A percentile compares a stretch with the other conserved stretches of the same genome.
These are phyloP conservation scores for Candida piceae DNA, from an alignment of 805 yeast species.

Conservation along the genomic window DNA sequence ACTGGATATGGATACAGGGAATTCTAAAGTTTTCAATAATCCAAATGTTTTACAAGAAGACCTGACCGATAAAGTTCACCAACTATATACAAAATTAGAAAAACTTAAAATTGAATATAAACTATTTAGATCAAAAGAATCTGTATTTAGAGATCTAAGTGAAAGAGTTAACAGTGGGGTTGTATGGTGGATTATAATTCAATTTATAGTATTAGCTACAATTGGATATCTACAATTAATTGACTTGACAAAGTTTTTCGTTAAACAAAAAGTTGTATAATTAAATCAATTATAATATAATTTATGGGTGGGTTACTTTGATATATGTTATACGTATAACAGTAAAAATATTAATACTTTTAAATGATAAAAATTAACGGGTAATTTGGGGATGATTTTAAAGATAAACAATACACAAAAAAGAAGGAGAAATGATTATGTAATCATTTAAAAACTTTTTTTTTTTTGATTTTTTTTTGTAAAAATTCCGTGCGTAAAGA, in stretches of 20 bases:
- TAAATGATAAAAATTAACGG: too few relatives aligned
- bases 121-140: conserved; percentile 64
- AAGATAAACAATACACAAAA: too few relatives aligned
- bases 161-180: conserved; percentile 73
- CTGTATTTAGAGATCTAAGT: conserved; percentile 67
- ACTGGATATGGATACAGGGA: conserved; percentile 68
- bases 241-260: conserved; percentile 76
- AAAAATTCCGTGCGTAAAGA: too few relatives aligned
- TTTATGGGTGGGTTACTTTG: too few relatives aligned
- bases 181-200: conserved; percentile 68
- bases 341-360: too few relatives aligned
- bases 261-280: conserved; percentile 79
- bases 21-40: conserved; percentile 53
- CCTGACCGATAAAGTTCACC: conserved; percentile 47
- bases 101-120: conserved; percentile 63
- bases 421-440: too few relatives aligned
- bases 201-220: conserved; percentile 57
- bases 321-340: too few relatives aligned
- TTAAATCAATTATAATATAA: not conserved
- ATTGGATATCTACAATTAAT: conserved; percentile 75
- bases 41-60: conserved; percentile 46
- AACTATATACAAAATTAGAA: conserved; percentile 51
- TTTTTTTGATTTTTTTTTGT: too few relatives aligned
- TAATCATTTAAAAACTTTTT: too few relatives aligned
- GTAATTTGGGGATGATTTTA: too few relatives aligned